Evolutionary conservation across 1,139 yeast species (phyloP), one percentile per base, ranked within the genome.

Genomic region (Geotrichum histeridarum): DNA sequence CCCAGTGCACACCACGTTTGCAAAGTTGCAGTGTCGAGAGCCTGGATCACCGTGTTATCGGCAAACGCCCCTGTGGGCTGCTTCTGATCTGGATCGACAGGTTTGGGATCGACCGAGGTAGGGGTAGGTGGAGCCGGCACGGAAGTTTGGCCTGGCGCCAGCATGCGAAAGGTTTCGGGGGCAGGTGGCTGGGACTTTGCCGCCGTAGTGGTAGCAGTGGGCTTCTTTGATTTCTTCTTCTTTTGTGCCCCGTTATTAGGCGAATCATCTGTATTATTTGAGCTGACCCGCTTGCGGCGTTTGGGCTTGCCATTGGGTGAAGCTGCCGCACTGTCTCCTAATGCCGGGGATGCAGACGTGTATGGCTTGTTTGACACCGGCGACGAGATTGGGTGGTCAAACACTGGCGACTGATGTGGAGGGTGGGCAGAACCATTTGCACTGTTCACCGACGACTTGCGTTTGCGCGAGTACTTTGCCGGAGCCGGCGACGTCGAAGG

Each of bases 1-100:
- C 97, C 77, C 56, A 91, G 83, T 14, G 95, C 93, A 51, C 89
- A 74, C 98, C 98, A 91, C 6, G 97, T 87, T 55, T 89, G 93
- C 4, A 91, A 86, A 31, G 93, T 88, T 52, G 91, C 65, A 43
- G 67, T 61, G 53, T 72, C 74, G 35, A 73, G 66, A 55, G 72
- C 70, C 54, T 66, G 70, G 45, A 64, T 83, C 62, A 83, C 88
- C 42, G 81, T 70, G 36, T 45, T 48, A 8, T 53, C 54, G 8
- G 43, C 32, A 33, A 45, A 31, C 31, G 27, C 12, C 27, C 4
- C 27, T 22, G 27, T 22, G 14, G 48, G 48, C 8, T 11, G 37
- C 17, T 31, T 15, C 9, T 43, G 43, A 14, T 47, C 30, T 8
- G 49, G 41, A 31, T 39, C 32, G 17, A 32, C 47, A 11, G 48